phyloP scores from a whole-genome alignment of 768 basidiomycete genomes.

The Erythrobasidium yunnanense region DNA sequence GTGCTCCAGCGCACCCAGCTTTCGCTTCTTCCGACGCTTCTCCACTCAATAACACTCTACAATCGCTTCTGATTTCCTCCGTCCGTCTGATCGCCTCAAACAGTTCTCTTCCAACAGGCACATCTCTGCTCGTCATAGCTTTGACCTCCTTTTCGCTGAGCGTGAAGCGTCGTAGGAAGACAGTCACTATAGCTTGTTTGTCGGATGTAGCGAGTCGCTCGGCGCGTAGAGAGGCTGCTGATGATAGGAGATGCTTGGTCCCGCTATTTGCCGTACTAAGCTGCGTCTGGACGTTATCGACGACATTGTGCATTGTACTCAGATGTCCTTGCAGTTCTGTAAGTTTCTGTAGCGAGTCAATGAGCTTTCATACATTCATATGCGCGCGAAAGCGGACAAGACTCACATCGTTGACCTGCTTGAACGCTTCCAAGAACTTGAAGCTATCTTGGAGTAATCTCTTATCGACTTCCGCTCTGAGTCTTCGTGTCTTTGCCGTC shows the following conservation, averaged over 20 bases:
- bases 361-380: not conserved
- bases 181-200: slow-evolving; percentile 48
- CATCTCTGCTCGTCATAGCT: slow-evolving; percentile 64
- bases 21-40: slow-evolving; percentile 41
- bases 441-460: slow-evolving; percentile 70
- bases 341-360: slow-evolving; percentile 55
- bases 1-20: slow-evolving; percentile 42
- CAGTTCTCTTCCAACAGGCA: slow-evolving; percentile 61
- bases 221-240: slow-evolving; percentile 39
- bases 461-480: slow-evolving; percentile 73
- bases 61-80: slow-evolving; percentile 69
- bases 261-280: slow-evolving; percentile 33
- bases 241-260: slow-evolving; percentile 37
- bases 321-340: slow-evolving; percentile 67
- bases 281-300: slow-evolving; percentile 35
- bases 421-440: slow-evolving; percentile 71
- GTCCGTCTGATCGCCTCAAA: slow-evolving; percentile 82
- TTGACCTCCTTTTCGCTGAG: slow-evolving; percentile 61
- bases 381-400: not conserved
- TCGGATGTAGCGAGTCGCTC: slow-evolving; percentile 26
- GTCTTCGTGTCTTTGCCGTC: slow-evolving; percentile 56
- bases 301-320: slow-evolving; percentile 55
- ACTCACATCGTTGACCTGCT: slow-evolving; percentile 80
- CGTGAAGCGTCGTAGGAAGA: slow-evolving; percentile 79
- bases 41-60: slow-evolving; percentile 72